Evolutionary conservation across 163 green algal genomes (phyloP), one percentile per base, ranked within the genome.

Genomic region (Scenedesmus sp.): DNA sequence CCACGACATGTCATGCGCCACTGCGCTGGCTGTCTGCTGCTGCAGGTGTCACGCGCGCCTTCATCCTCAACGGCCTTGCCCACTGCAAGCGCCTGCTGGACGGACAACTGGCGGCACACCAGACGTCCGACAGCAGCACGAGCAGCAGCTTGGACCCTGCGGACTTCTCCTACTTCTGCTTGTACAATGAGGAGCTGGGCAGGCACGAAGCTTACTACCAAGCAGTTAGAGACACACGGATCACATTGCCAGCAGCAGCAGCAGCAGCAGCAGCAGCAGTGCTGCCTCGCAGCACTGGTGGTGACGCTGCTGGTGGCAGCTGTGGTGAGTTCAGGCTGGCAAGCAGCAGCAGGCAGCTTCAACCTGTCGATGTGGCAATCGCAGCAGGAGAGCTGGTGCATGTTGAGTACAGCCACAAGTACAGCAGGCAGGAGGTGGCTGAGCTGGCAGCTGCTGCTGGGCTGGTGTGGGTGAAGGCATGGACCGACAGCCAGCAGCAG

Each of bases 331-430:
- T 24, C 10, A 83, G n/a, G 42, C 40, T 56, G 22, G 43, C 35
- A 40, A 24, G 43, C 35, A 1, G 37, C 78, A 84, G 78, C 78
- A 56, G 16, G 26, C 20, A 16, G 78, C 78, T 86, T 18, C 43
- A 42, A 18, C 40, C 30, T 9, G 30, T 76, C 18, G 30, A 40
- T 40, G 56, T 83, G 40, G 13, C 12, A 3, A 24, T 91, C 9
- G 16, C 33, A 49, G 86, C 86, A 15, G 86, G 86, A 9, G 86
- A 91, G 73, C 53, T 91, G 51, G 53, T 91, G 46, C 73, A 86
- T 24, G 61, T 91, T 49, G 86, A 91, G 73, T 91, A 68, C 40
- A 91, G 86, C 26, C 61, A 91, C 76, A 85, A 85, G 72, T 91
- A 91, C 73, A 86, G 73, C 35, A n/a, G n/a, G 18, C 70, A 85